Evolutionary conservation across 1,284 basidiomycete species (phyloP), one percentile per base, ranked within the genome.

Genomic region (Mycena citricolor): DNA sequence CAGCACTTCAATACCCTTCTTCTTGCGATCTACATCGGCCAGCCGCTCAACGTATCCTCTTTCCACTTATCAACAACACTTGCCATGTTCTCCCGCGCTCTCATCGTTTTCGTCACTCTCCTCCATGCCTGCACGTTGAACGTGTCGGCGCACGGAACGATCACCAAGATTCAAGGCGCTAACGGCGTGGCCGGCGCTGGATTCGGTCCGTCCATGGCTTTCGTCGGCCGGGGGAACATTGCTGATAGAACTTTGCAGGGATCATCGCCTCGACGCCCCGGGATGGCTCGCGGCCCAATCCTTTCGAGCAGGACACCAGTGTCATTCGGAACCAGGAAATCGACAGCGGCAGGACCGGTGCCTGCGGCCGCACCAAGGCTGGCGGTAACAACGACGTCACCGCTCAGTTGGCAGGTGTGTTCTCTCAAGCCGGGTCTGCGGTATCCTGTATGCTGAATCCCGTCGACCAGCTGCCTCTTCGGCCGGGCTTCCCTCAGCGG

Each of bases 301-400:
- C 52, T 5, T 54, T 54, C 23, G 40, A 55, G 31, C 54, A 55
- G 30, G 54, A 55, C 39, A 49, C 53, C 12, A 47, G 44, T 16
- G 46, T 55, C 31, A 52, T 55, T 22, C 47, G 53, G 30, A 30
- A 55, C 37, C n/a, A 11, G 2, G 53, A 50, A 16, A 52, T 55
- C 19, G 23, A 30, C 5, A 39, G 40, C 10, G 53, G 53, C 1
- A 47, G 44, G 23, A 43, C 47, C 4, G 53, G 51, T 20, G 53
- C 44, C 23, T 55, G 53, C 23, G 53, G 53, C 1, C 16, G 47
- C 13, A 55, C 53, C 21, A 19, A 20, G 8, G 51, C 42, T 20
- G 51, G 53, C 4, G 53, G 53, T 5, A 52, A 52, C 39, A 55
- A 55, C 42, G 44, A 55, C 23, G 54, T 55, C 16, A 42, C 51